Evolutionary conservation across 768 basidiomycete species (phyloP), one percentile per base, ranked within the genome.

Genomic region (Pholiota microspora): DNA sequence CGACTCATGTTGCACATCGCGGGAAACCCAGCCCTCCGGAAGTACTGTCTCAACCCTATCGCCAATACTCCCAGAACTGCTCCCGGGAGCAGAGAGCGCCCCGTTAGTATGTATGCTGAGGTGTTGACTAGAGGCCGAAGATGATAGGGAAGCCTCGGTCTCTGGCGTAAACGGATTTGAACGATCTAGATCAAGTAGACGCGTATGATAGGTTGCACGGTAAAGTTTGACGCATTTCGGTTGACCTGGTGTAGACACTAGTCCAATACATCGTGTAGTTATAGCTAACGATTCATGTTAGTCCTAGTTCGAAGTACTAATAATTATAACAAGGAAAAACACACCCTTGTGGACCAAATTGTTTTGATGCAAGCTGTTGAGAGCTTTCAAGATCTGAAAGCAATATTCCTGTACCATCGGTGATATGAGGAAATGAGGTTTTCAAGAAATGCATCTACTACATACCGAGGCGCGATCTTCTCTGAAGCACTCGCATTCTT

Each of bases 1-100:
- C 0, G 87, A 86, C 23, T 89, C 88, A 34, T 92, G 88, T 44
- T 88, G 77, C 35, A 86, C 85, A 49, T 95, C 94, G 56, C 83
- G 83, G 0, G 88, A 86, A 5, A 87, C 59, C 93, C 91, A 90
- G 6, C 54, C 36, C 50, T 60, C 51, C 12, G 29, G 18, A n/a
- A 16, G n/a, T 28, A 54, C 50, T 6, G 48, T 48, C 18, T 58
- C 59, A 45, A 78, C 77, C 18, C 75, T 54, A 32, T 42, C 40
- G 21, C 18, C 57, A 18, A 8, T 28, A 18, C 38, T 31, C 1
- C 38, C 50, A 25, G 50, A 7, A 18, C 29, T 51, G 28, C 38
- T 40, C 21, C 12, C 42, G 15, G 28, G 16, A 9, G 13, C 27
- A 8, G 38, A 31, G 15, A 13, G 40, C 3, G 25, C 23, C 16